These are phyloP conservation scores for Physcomitrium patens DNA, from an alignment of 225 moss, liverwort and hornwort genomes.

Conservation along the genomic window DNA sequence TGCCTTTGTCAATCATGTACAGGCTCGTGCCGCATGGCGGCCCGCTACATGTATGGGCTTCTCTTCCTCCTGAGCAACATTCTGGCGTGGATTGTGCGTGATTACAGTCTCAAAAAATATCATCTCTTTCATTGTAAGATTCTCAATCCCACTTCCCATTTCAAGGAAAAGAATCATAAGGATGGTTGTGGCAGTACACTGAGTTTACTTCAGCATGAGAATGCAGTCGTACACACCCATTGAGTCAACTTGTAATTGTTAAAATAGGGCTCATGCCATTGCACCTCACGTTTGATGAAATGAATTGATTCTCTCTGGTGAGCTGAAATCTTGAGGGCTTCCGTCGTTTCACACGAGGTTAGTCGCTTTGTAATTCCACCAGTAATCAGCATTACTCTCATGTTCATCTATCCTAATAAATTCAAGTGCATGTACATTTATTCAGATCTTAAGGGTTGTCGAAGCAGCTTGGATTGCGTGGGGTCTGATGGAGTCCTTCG, in stretches of 20 bases:
- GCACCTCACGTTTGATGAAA: too few species aligned
- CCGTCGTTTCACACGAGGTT: background rate
- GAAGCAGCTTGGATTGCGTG: constrained; percentile 33
- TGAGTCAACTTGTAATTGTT: too few species aligned
- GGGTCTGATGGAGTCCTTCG: constrained; percentile 44
- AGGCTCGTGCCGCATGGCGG: constrained; percentile 58
- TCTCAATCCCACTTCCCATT: background rate
- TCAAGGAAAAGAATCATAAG: background rate
- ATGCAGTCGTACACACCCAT: background rate
- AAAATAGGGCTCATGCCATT: too few species aligned
- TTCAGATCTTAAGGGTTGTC: constrained; percentile 41
- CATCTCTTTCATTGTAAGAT: constrained; percentile 56
- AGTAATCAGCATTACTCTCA: background rate
- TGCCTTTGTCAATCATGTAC: constrained; percentile 69
- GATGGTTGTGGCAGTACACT: background rate
- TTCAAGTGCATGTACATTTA: background rate
- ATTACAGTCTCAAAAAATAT: constrained; percentile 66
- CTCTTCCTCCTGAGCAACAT: constrained; percentile 71
- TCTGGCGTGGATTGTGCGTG: constrained; percentile 77
- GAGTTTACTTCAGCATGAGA: background rate
- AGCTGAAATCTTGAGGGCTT: background rate
- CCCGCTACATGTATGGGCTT: constrained; percentile 70
- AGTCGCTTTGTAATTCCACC: background rate
- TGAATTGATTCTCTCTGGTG: background rate
- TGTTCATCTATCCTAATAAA: background rate